phyloP scores from a whole-genome alignment of 1,284 basidiomycete species.

The Sanguinoderma infundibulare region DNA sequence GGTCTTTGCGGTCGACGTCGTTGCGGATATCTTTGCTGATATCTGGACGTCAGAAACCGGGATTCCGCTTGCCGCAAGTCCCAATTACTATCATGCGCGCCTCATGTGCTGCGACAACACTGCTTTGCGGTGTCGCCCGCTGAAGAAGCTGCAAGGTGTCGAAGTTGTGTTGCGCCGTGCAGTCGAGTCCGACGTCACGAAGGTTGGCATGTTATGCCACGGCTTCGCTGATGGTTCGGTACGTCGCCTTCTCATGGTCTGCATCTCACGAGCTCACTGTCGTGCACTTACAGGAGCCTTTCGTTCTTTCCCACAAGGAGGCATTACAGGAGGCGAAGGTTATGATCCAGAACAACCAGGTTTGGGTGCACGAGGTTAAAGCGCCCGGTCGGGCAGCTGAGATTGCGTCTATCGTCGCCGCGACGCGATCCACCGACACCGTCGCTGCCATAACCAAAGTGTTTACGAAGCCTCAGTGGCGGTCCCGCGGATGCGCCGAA shows the following conservation, averaged over 20 bases:
- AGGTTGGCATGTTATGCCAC: constrained; percentile 53
- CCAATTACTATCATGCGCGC: constrained; percentile 64
- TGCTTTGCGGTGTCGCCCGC: constrained; percentile 41
- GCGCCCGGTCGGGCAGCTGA: constrained; percentile 31
- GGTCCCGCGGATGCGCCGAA: constrained; percentile 57
- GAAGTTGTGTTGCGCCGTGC: constrained; percentile 49
- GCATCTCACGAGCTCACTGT: constrained; percentile 6
- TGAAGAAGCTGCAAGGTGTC: constrained; percentile 32
- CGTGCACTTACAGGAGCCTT: constrained; percentile 51
- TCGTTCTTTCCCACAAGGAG: constrained; percentile 44
- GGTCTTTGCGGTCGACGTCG: constrained; percentile 57
- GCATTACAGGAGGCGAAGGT: constrained; percentile 55
- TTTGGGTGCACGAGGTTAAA: constrained; percentile 64
- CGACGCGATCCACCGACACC: constrained; percentile 54
- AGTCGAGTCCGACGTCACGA: constrained; percentile 42
- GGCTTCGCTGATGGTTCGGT: constrained; percentile 64
- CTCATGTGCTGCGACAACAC: constrained; percentile 56
- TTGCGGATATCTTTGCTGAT: constrained; percentile 52
- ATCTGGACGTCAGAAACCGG: constrained; percentile 52
- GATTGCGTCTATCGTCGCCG: constrained; percentile 69
- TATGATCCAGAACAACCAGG: constrained; percentile 50
- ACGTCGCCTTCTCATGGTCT: constrained; percentile 31
- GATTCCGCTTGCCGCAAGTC: constrained; percentile 40
- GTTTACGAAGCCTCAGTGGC: constrained; percentile 55
- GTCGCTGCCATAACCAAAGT: constrained; percentile 71